phyloP scores from a whole-genome alignment of 768 basidiomycete genomes.

The Rhizopogon rudus region DNA sequence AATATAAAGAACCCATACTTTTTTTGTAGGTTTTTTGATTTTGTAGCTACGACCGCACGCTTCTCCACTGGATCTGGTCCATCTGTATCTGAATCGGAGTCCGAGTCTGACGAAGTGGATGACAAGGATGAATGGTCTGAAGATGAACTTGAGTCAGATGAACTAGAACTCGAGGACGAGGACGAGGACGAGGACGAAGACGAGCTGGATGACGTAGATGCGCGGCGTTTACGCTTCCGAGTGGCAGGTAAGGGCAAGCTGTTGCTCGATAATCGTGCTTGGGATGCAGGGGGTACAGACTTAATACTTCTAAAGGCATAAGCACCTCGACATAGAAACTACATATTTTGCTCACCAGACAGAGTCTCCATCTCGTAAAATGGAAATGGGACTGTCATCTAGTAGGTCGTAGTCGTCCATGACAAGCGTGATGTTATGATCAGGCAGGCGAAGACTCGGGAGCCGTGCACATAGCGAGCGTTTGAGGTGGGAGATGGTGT shows the following conservation, averaged over 20 bases:
- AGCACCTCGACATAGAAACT: background rate
- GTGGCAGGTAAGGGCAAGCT: background rate
- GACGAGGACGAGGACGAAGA: conserved; percentile 10
- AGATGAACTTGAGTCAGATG: conserved; percentile 21
- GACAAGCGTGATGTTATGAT: conserved; percentile 5
- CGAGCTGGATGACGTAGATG: conserved; percentile 11
- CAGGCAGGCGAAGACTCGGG: background rate
- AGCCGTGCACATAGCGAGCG: conserved; percentile 12
- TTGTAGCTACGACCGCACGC: conserved; percentile 1
- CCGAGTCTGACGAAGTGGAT: conserved; percentile 8
- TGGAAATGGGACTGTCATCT: conserved; percentile 18
- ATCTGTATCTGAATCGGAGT: conserved; percentile 14
- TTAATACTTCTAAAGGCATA: background rate
- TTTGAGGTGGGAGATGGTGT: conserved; percentile 16
- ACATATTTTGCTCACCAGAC: conserved; percentile 15
- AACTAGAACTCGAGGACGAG: conserved; percentile 10
- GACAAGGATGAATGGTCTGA: conserved; percentile 13
- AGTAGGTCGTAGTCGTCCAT: conserved; percentile 26
- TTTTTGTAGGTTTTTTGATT: background rate
- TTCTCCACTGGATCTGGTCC: conserved; percentile 6
- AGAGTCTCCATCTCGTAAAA: conserved; percentile 24
- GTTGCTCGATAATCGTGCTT: background rate
- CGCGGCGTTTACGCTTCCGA: conserved; percentile 23
- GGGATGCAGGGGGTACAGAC: background rate
- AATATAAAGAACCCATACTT: background rate